Conservation (phyloP, 306 rosid genomes). For the Abrus precatorius region DNA sequence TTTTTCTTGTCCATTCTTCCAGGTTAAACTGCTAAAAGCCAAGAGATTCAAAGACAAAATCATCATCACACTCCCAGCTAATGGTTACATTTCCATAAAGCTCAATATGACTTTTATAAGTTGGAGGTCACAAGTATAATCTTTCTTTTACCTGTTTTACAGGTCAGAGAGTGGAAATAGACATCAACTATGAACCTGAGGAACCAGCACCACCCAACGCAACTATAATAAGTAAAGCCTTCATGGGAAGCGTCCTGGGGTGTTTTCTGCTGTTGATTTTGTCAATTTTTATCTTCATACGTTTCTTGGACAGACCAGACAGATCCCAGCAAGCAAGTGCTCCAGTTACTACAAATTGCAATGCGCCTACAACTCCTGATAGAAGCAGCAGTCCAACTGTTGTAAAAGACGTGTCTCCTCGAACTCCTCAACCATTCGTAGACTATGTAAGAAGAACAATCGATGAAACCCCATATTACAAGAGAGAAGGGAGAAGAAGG, state of each 20-base stretch:
- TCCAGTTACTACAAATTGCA: slow-evolving; percentile 54
- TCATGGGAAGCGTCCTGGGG: slow-evolving; percentile 62
- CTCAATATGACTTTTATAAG: slow-evolving; percentile 32
- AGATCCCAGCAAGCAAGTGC: slow-evolving; percentile 58
- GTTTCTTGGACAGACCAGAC: slow-evolving; percentile 59
- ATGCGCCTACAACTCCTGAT: slow-evolving; percentile 68
- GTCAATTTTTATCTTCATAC: slow-evolving; percentile 47
- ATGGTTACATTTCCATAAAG: slow-evolving; percentile 58
- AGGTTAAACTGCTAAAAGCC: slow-evolving; percentile 70
- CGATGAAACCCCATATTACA: slow-evolving; percentile 95
- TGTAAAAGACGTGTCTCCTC: slow-evolving; percentile 72
- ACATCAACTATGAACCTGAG: slow-evolving; percentile 61
- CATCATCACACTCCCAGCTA: slow-evolving; percentile 80
- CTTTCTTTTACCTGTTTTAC: slow-evolving; percentile 44
- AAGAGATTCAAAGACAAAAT: slow-evolving; percentile 74
- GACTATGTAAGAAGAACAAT: slow-evolving; percentile 93
- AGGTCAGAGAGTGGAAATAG: slow-evolving; percentile 86
- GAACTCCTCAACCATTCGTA: slow-evolving; percentile 92
- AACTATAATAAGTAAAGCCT: slow-evolving; percentile 30
- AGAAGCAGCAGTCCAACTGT: slow-evolving; percentile 59
- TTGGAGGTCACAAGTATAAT: slow-evolving; percentile 24
- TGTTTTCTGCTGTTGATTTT: slow-evolving; percentile 53
- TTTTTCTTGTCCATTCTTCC: slow-evolving; percentile 37
- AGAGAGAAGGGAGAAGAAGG: slow-evolving; percentile 77
- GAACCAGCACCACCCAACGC: slow-evolving; percentile 49